Evolutionary conservation across 2,329 filamentous ascomycete genomes (phyloP).

Genomic region (Sclerotinia glacialis): DNA sequence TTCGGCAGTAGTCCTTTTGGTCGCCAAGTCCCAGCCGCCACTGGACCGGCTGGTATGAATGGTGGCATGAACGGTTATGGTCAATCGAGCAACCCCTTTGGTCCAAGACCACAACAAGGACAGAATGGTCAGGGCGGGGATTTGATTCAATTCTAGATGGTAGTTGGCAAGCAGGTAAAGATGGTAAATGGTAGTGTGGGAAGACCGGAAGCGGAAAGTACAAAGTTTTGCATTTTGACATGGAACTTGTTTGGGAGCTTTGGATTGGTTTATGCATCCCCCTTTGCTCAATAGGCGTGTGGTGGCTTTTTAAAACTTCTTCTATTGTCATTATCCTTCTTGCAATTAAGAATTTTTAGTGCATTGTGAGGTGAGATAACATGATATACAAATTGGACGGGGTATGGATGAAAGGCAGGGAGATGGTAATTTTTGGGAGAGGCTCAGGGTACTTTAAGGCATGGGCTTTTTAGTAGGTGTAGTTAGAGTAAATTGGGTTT

Average conservation of each 20-base stretch:
- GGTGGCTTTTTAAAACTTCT: slow-evolving; percentile 23
- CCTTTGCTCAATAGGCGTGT: slow-evolving; percentile 16
- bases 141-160: slow-evolving; percentile 38
- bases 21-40: slow-evolving; percentile 53
- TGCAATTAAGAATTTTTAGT: neutral
- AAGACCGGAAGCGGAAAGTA: slow-evolving; percentile 19
- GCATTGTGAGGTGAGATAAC: slow-evolving; percentile 24
- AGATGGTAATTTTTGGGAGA: slow-evolving; percentile 5
- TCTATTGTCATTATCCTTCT: slow-evolving; percentile 20
- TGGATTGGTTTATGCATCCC: slow-evolving; percentile 16
- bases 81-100: slow-evolving; percentile 54
- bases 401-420: neutral
- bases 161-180: neutral
- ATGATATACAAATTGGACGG: slow-evolving; percentile 23
- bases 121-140: slow-evolving; percentile 41
- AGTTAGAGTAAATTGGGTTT: slow-evolving; percentile 18
- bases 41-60: slow-evolving; percentile 56
- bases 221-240: slow-evolving; percentile 23
- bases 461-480: slow-evolving; percentile 8
- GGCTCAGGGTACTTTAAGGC: neutral
- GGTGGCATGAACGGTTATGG: slow-evolving; percentile 45
- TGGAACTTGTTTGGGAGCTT: slow-evolving; percentile 13
- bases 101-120: slow-evolving; percentile 50
- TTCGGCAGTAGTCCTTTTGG: slow-evolving; percentile 31
- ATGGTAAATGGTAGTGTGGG: neutral